Evolutionary conservation across 768 basidiomycete genomes (phyloP).

Genomic region (Macrolepiota dolichaula): DNA sequence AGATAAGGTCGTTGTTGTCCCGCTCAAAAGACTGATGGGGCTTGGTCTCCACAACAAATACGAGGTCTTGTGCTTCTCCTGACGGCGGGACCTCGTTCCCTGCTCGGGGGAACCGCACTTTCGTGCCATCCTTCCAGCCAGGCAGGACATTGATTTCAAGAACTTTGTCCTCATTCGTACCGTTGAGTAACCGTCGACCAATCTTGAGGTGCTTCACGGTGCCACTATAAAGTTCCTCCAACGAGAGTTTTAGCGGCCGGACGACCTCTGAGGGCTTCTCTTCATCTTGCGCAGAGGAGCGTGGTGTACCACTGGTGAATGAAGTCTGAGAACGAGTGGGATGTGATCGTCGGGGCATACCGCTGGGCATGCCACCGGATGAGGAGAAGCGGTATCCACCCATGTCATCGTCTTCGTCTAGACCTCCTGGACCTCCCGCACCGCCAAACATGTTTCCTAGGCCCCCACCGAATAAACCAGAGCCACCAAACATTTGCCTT

Average conservation of each 20-base stretch:
- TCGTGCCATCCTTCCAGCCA: slow-evolving; percentile 97
- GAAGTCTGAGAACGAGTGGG: slow-evolving; percentile 21
- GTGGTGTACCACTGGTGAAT: slow-evolving; percentile 11
- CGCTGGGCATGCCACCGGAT: slow-evolving; percentile 60
- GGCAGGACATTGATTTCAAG: slow-evolving; percentile 79
- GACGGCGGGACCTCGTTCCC: slow-evolving; percentile 68
- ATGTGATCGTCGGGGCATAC: slow-evolving; percentile 37
- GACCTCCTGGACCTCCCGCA: slow-evolving; percentile 29
- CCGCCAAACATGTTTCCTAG: slow-evolving; percentile 36
- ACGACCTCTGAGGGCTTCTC: slow-evolving; percentile 58
- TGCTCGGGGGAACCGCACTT: slow-evolving; percentile 83
- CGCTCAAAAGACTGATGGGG: slow-evolving; percentile 74
- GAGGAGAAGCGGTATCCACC: slow-evolving; percentile 29
- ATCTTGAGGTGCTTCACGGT: slow-evolving; percentile 87
- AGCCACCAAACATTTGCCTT: slow-evolving; percentile 56
- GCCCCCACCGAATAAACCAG: slow-evolving; percentile 27
- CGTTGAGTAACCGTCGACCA: slow-evolving; percentile 66
- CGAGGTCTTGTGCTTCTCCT: slow-evolving; percentile 84
- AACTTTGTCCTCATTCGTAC: slow-evolving; percentile 80
- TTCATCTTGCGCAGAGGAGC: slow-evolving; percentile 21
- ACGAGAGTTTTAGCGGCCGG: slow-evolving; percentile 78
- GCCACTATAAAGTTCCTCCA: slow-evolving; percentile 86
- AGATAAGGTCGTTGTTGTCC: slow-evolving; percentile 77
- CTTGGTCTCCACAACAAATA: slow-evolving; percentile 97
- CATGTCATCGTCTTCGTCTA: slow-evolving; percentile 51